Percentiles rank a stretch among this genome's conserved stretches.
Evolutionary conservation across 2,329 filamentous ascomycete species (phyloP).

Genomic region (Teratosphaeria zuluensis): DNA sequence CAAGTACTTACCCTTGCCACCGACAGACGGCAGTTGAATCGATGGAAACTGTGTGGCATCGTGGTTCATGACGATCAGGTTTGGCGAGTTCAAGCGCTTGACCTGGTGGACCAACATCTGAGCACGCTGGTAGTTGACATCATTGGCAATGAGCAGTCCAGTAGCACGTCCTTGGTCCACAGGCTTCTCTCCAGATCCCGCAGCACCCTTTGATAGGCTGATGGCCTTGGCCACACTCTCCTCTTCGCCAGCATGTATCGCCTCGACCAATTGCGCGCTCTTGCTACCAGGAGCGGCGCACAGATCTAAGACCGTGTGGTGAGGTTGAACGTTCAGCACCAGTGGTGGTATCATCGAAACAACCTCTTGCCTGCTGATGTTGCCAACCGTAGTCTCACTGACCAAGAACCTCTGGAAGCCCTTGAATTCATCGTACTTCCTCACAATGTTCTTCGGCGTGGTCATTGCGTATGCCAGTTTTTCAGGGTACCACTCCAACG

Average conservation of each 20-base stretch:
- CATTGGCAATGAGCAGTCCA: constrained; percentile 87
- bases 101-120: constrained; percentile 98
- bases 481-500: constrained; percentile 88
- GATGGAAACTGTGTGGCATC: constrained; percentile 93
- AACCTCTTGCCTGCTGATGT: constrained; percentile 94
- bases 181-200: constrained; percentile 39
- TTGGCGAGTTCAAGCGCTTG: constrained; percentile 92
- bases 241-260: constrained; percentile 89
- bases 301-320: constrained; percentile 89
- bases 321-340: constrained; percentile 79
- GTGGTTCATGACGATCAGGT: constrained; percentile 94
- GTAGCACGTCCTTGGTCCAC: constrained; percentile 77
- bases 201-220: constrained; percentile 48
- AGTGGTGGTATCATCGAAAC: constrained; percentile 98
- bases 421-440: constrained; percentile 86
- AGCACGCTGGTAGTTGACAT: constrained; percentile 90
- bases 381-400: constrained; percentile 91
- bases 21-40: constrained; percentile 64
- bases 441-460: constrained; percentile 89
- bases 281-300: constrained; percentile 97
- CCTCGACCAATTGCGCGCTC: constrained; percentile 87
- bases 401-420: constrained; percentile 97
- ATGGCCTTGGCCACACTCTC: constrained; percentile 66
- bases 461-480: constrained; percentile 96
- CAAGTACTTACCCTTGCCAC: constrained; percentile 56